A percentile compares a stretch with the other conserved stretches of the same genome.
Evolutionary conservation across 768 basidiomycete species (phyloP).

Genomic region (Mrakia blollopis): DNA sequence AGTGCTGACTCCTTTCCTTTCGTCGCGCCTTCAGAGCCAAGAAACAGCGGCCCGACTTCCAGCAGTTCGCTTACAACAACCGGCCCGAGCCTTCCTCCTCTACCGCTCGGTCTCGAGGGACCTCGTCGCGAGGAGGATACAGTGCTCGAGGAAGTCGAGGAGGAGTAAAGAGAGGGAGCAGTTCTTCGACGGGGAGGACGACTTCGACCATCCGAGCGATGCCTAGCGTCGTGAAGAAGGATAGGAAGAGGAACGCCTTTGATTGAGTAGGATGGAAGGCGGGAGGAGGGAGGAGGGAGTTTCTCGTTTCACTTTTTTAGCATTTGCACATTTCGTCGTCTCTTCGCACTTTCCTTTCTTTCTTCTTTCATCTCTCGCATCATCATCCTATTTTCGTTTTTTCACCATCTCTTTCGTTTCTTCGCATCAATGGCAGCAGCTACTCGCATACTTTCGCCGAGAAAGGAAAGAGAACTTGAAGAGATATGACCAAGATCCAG

Average conservation of each 20-base stretch:
- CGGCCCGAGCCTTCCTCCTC: no score
- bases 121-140: constrained; percentile 3
- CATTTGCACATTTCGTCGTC: background rate
- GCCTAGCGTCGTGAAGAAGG: constrained; percentile 3
- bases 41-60: background rate
- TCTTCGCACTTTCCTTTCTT: background rate
- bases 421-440: background rate
- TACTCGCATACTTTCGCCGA: background rate
- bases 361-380: background rate
- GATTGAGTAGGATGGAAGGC: background rate
- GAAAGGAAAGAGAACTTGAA: background rate
- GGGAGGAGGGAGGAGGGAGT: background rate
- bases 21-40: background rate
- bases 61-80: background rate
- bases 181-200: background rate
- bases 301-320: background rate
- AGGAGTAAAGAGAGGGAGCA: background rate
- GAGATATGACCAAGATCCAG: background rate
- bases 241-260: constrained; percentile 4
- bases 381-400: background rate
- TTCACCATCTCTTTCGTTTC: background rate
- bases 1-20: background rate
- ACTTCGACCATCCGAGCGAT: background rate
- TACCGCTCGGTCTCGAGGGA: background rate
- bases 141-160: background rate